Percentiles rank a stretch among this genome's conserved stretches.
These are phyloP conservation scores for Astraeus odoratus DNA, from an alignment of 768 basidiomycete species.

Conservation along the genomic window DNA sequence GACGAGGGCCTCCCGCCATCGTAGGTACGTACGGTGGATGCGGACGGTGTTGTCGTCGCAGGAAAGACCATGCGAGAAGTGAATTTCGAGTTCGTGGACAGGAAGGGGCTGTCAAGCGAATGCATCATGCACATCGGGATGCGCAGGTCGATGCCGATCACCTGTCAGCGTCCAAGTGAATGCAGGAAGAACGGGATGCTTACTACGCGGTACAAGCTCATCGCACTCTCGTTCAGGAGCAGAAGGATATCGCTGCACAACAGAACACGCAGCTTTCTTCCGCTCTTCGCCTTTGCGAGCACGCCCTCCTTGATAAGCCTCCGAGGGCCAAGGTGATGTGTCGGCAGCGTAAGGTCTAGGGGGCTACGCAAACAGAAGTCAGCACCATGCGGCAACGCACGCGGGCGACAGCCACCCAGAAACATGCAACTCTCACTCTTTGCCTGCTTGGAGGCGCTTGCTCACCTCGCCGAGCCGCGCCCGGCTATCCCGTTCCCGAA, in stretches of 20 bases:
- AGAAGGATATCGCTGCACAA: constrained; percentile 89
- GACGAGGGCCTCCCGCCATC: constrained; percentile 65
- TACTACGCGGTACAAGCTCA: constrained; percentile 79
- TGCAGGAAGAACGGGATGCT: constrained; percentile 23
- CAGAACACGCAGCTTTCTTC: constrained; percentile 67
- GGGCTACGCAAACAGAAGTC: too few species aligned
- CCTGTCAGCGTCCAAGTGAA: too few species aligned
- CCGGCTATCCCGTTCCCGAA: constrained; percentile 77
- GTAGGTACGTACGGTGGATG: constrained; percentile 57
- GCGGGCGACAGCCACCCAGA: too few species aligned
- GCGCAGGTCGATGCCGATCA: too few species aligned
- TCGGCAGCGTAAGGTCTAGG: constrained; percentile 87
- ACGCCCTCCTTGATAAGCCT: constrained; percentile 73
- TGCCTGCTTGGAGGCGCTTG: constrained; percentile 79
- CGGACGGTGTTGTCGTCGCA: constrained; percentile 65
- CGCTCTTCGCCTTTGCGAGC: constrained; percentile 77
- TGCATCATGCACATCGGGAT: too few species aligned
- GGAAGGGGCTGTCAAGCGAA: constrained; percentile 56
- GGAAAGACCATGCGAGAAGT: constrained; percentile 30
- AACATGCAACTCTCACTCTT: constrained; percentile 50
- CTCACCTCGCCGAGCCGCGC: constrained; percentile 74
- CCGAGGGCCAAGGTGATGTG: constrained; percentile 76
- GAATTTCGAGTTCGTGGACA: constrained; percentile 58
- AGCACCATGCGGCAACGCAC: too few species aligned
- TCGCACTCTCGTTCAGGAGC: constrained; percentile 65